These are phyloP conservation scores for Zymoseptoria passerinii DNA, from an alignment of 2,329 filamentous ascomycete genomes.

Conservation along the genomic window DNA sequence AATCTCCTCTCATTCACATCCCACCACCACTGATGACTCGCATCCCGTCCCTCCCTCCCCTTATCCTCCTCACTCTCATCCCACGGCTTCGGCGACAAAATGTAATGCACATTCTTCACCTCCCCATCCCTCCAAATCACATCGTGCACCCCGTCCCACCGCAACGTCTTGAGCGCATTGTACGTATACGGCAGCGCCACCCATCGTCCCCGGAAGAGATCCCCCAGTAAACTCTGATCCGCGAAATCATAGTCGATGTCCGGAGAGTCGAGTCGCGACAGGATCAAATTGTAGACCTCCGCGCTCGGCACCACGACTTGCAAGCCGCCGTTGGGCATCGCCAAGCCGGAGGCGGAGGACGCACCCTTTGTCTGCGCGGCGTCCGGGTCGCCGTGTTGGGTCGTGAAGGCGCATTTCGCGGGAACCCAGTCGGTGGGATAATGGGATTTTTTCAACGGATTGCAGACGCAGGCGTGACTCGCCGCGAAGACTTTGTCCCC, in stretches of 20 bases:
- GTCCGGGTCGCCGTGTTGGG: slow-evolving; percentile 45
- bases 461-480: slow-evolving; percentile 78
- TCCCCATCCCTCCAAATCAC: slow-evolving; percentile 52
- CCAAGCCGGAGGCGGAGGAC: slow-evolving; percentile 42
- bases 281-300: slow-evolving; percentile 45
- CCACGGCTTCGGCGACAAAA: slow-evolving; percentile 56
- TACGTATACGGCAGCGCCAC: slow-evolving; percentile 52
- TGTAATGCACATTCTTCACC: slow-evolving; percentile 57
- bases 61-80: slow-evolving; percentile 42
- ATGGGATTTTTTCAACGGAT: slow-evolving; percentile 67
- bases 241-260: slow-evolving; percentile 51
- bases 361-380: slow-evolving; percentile 46
- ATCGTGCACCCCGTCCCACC: slow-evolving; percentile 48
- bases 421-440: slow-evolving; percentile 67
- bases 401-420: slow-evolving; percentile 54
- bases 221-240: slow-evolving; percentile 51
- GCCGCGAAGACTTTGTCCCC: slow-evolving; percentile 69
- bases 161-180: slow-evolving; percentile 54
- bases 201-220: slow-evolving; percentile 51
- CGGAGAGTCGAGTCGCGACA: slow-evolving; percentile 38
- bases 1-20: slow-evolving; percentile 42
- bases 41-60: slow-evolving; percentile 35
- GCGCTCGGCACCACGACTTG: slow-evolving; percentile 53
- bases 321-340: slow-evolving; percentile 53
- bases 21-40: slow-evolving; percentile 53